Percentiles rank a stretch among this genome's conserved stretches.
Evolutionary conservation across 1,284 basidiomycete genomes (phyloP).

Genomic region (Porogramme epimiltina): DNA sequence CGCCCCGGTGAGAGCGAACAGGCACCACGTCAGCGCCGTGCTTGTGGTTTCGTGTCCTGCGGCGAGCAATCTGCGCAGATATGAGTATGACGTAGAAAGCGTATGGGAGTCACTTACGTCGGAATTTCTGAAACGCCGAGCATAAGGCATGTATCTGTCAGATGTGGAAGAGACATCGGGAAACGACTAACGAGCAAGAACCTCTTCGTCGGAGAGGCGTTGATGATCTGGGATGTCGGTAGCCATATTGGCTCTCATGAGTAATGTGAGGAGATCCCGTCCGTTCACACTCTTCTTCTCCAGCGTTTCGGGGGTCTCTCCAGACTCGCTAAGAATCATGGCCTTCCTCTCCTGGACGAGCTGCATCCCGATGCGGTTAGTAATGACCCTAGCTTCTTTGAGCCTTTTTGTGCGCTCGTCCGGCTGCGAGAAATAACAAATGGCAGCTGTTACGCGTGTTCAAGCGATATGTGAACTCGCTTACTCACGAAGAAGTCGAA

Average conservation of each 20-base stretch:
- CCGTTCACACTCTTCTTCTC: conserved; percentile 47
- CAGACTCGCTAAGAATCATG: conserved; percentile 26
- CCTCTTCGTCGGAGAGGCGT: conserved; percentile 54
- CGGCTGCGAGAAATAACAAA: background rate
- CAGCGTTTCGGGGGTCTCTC: conserved; percentile 55
- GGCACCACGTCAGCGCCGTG: conserved; percentile 53
- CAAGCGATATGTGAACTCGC: background rate
- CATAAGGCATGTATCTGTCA: too few species aligned
- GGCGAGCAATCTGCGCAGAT: conserved; percentile 44
- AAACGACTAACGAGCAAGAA: conserved; percentile 49
- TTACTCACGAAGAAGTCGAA: conserved; percentile 18
- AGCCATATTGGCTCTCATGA: conserved; percentile 53
- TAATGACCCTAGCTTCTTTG: conserved; percentile 28
- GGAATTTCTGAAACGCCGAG: too few species aligned
- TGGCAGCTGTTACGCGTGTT: too few species aligned
- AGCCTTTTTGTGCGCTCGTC: conserved; percentile 1
- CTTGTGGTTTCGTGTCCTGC: conserved; percentile 77
- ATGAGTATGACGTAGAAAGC: background rate
- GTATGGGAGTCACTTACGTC: background rate
- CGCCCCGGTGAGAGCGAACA: conserved; percentile 62
- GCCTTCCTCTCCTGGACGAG: conserved; percentile 44
- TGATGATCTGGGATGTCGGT: conserved; percentile 44
- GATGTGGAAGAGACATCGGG: too few species aligned
- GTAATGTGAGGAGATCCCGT: conserved; percentile 35
- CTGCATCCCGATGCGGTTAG: conserved; percentile 37